These are phyloP conservation scores for Populus tomentosa DNA, from an alignment of 441 rosid genomes.

Conservation along the genomic window DNA sequence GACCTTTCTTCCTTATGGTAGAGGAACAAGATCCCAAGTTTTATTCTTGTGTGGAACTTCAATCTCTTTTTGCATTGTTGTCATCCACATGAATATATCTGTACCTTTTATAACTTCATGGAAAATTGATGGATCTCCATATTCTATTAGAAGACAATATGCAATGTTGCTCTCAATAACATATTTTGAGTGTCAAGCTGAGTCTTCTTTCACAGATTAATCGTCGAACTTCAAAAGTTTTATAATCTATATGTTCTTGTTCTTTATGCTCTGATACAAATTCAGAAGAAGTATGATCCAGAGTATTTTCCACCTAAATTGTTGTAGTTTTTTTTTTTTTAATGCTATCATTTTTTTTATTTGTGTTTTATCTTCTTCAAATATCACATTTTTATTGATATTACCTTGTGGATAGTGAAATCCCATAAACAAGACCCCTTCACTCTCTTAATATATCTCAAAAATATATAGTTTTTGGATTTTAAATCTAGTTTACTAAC, in stretches of 20 bases:
- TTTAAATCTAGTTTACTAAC: too few relatives aligned
- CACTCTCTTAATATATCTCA: background rate
- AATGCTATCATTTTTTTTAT: background rate
- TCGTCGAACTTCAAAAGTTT: background rate
- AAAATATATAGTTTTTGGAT: too few relatives aligned
- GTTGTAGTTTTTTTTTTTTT: background rate
- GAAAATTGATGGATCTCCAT: conserved; percentile 4
- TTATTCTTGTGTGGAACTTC: background rate
- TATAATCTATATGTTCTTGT: too few relatives aligned
- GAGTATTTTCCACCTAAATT: background rate
- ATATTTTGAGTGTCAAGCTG: conserved; percentile 5
- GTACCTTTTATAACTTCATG: background rate
- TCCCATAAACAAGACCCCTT: background rate
- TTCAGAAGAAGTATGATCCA: background rate
- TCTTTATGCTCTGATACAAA: background rate
- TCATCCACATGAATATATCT: background rate
- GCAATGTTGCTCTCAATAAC: background rate
- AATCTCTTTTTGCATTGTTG: background rate
- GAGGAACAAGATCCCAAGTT: background rate
- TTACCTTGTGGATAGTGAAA: too few relatives aligned
- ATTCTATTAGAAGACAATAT: conserved; percentile 6
- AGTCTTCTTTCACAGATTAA: background rate
- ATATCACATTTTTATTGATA: background rate
- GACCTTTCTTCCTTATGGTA: background rate
- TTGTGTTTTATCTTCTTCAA: background rate